Evolutionary conservation across 2,329 filamentous ascomycete species (phyloP).

Genomic region (Aspergillaceae sp.): DNA sequence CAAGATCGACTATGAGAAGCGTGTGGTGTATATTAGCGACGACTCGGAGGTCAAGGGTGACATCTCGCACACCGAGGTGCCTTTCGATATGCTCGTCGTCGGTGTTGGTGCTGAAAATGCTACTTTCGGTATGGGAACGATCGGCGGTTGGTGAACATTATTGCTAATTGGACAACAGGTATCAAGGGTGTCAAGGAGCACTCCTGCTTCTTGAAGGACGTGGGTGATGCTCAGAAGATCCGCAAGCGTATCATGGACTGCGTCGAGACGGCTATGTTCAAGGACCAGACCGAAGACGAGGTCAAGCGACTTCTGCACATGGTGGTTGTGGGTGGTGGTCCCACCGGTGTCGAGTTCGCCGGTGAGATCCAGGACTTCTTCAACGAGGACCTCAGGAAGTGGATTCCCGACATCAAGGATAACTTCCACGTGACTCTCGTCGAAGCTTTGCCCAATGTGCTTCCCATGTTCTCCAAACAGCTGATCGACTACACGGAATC

Average conservation of each 20-base stretch:
- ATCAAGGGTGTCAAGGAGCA: conserved; percentile 92
- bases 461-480: conserved; percentile 98
- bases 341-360: conserved; percentile 95
- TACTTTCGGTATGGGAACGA: conserved; percentile 63
- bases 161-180: conserved; percentile 29
- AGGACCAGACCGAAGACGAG: conserved; percentile 83
- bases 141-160: not conserved
- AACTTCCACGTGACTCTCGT: conserved; percentile 97
- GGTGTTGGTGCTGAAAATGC: conserved; percentile 97
- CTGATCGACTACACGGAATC: conserved; percentile 99
- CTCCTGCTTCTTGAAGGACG: conserved; percentile 98
- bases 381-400: conserved; percentile 94
- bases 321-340: conserved; percentile 89
- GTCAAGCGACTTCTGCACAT: conserved; percentile 93
- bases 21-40: conserved; percentile 80
- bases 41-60: conserved; percentile 87
- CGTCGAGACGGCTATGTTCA: conserved; percentile 96
- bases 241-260: conserved; percentile 99
- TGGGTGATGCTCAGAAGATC: conserved; percentile 88
- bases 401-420: conserved; percentile 88
- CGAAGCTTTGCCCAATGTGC: conserved; percentile 85
- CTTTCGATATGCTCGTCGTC: conserved; percentile 96
- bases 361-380: conserved; percentile 99
- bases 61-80: conserved; percentile 73
- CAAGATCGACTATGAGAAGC: conserved; percentile 87